phyloP scores from a whole-genome alignment of 1,284 basidiomycete species.

The Golubevia sp. region DNA sequence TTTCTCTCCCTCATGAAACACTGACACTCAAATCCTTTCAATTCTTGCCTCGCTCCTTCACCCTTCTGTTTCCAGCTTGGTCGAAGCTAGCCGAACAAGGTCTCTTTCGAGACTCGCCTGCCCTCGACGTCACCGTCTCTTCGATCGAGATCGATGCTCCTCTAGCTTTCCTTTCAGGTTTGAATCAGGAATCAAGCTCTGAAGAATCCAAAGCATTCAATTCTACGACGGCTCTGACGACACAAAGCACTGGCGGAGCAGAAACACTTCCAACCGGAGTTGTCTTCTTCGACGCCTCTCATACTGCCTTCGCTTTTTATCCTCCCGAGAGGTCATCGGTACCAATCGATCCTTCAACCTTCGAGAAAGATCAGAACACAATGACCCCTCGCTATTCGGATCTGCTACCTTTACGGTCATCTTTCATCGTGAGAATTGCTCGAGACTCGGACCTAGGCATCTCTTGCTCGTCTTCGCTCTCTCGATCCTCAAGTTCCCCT shows the following conservation, averaged over 20 bases:
- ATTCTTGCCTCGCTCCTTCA: no score
- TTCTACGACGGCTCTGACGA: background rate
- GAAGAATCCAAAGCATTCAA: background rate
- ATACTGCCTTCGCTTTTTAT: slow-evolving; percentile 4
- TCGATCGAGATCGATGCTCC: slow-evolving; percentile 6
- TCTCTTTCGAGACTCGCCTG: slow-evolving; percentile 1
- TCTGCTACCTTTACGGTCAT: no score
- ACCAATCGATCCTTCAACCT: no score
- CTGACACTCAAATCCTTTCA: background rate
- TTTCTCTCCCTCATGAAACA: no score
- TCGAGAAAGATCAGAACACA: no score
- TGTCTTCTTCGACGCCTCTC: slow-evolving; percentile 6
- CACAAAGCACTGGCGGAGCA: no score
- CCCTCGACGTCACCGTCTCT: slow-evolving; percentile 3
- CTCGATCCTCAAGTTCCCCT: no score
- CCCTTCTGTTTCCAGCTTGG: slow-evolving; percentile 1
- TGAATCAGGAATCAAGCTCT: background rate
- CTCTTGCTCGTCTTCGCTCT: no score
- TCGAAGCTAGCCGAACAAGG: slow-evolving; percentile 3
- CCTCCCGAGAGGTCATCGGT: background rate
- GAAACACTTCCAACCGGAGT: background rate
- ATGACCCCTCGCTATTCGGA: no score
- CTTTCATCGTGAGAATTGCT: no score
- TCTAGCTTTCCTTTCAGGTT: background rate
- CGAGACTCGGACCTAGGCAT: no score